phyloP scores from a whole-genome alignment of 164 flowering plant genomes.

The Vitis riparia region DNA sequence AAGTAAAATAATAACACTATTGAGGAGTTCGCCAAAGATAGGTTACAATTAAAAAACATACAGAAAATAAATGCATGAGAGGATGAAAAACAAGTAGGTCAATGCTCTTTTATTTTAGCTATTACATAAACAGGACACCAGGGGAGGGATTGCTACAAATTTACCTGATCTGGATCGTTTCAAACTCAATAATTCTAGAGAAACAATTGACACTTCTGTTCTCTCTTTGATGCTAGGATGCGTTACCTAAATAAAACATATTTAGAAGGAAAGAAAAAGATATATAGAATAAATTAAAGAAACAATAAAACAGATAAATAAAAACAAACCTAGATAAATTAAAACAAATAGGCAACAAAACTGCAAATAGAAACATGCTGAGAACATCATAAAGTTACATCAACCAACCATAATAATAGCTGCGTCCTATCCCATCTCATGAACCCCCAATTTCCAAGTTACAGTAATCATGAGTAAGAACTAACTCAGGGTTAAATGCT shows the following conservation, averaged over 20 bases:
- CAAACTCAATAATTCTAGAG: conserved; percentile 32
- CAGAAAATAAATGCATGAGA: too few species aligned
- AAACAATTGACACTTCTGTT: conserved; percentile 11
- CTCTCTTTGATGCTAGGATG: conserved; percentile 8
- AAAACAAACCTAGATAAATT: too few species aligned
- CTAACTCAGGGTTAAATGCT: background rate
- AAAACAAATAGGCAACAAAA: background rate
- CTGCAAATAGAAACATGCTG: background rate
- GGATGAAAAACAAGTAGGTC: too few species aligned
- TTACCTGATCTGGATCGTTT: conserved; percentile 58
- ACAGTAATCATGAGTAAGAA: background rate
- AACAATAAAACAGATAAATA: background rate
- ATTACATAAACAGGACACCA: background rate
- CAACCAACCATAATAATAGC: background rate
- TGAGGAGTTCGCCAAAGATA: too few species aligned
- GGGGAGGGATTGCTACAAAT: background rate
- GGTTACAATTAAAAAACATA: too few species aligned
- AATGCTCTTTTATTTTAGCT: too few species aligned
- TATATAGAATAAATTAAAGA: background rate
- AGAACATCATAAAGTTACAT: background rate
- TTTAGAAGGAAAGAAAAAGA: background rate
- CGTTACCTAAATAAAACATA: conserved; percentile 19
- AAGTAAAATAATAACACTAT: too few species aligned
- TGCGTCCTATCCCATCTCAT: background rate
- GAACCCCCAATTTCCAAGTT: background rate